Conservation (phyloP, 202 grass and related monocot genomes). For the Zoysia matrella region DNA sequence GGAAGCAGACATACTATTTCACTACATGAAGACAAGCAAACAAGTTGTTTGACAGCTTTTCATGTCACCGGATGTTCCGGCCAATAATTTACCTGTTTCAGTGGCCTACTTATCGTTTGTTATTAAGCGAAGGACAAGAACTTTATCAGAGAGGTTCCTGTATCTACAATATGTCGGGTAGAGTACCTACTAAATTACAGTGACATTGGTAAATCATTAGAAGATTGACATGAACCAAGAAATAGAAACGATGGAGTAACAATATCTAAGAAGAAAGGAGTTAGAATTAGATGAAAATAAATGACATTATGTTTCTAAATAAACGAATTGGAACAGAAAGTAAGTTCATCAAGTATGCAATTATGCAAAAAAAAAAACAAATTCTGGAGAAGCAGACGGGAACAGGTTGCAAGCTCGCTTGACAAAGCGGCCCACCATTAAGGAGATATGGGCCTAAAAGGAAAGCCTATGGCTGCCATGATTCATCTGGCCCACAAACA, state of each 20-base stretch:
- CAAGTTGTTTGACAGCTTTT: slow-evolving; percentile 18
- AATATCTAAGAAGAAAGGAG: too few species aligned
- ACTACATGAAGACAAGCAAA: slow-evolving; percentile 4
- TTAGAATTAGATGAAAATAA: too few species aligned
- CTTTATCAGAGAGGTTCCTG: slow-evolving; percentile 35
- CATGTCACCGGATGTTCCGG: slow-evolving; percentile 28
- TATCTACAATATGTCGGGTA: slow-evolving; percentile 42
- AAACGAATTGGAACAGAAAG: too few species aligned
- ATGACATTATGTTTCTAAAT: too few species aligned
- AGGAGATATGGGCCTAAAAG: too few species aligned
- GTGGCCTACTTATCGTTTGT: slow-evolving; percentile 23
- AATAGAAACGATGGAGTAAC: background rate
- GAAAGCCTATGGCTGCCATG: too few species aligned
- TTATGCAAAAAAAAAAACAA: too few species aligned
- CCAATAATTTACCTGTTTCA: slow-evolving; percentile 24
- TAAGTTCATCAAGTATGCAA: too few species aligned
- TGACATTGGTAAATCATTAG: slow-evolving; percentile 8
- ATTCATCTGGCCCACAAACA: background rate
- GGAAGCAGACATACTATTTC: background rate
- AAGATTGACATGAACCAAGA: background rate
- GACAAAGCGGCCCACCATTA: too few species aligned
- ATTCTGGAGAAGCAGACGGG: too few species aligned
- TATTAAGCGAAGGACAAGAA: slow-evolving; percentile 27
- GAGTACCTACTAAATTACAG: slow-evolving; percentile 14
- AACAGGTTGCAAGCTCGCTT: too few species aligned